Percentiles rank a stretch among this genome's conserved stretches.
These are phyloP conservation scores for Candida chauliodis DNA, from an alignment of 805 yeast species.

Conservation along the genomic window DNA sequence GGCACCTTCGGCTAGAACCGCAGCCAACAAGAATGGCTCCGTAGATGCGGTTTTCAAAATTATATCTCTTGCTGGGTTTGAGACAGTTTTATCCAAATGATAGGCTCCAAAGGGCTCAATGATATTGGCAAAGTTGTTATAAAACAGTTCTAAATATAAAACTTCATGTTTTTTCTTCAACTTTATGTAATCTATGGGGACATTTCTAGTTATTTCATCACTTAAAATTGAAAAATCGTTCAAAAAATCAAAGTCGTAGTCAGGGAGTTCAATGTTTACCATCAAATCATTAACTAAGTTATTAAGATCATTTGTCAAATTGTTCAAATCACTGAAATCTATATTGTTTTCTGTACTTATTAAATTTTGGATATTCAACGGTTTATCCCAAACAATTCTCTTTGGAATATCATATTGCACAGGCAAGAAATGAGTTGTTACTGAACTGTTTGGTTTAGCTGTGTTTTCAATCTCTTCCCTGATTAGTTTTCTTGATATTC, in stretches of 20 bases:
- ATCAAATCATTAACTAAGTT: conserved; percentile 28
- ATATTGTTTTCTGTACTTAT: conserved; percentile 3
- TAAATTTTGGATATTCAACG: conserved; percentile 5
- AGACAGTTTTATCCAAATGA: conserved; percentile 22
- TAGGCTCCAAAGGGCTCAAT: conserved; percentile 35
- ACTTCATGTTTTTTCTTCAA: conserved; percentile 24
- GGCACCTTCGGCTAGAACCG: conserved; percentile 71
- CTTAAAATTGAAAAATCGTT: conserved; percentile 5
- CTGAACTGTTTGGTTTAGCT: not conserved
- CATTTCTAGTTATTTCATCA: conserved; percentile 17
- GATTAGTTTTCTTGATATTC: conserved; percentile 7
- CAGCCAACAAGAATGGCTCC: conserved; percentile 61
- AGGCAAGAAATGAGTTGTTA: conserved; percentile 8
- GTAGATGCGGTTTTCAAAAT: conserved; percentile 54
- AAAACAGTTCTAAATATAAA: conserved; percentile 30
- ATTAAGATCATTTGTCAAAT: conserved; percentile 27
- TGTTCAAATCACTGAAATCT: conserved; percentile 19
- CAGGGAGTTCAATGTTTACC: conserved; percentile 12
- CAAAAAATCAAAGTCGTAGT: conserved; percentile 7
- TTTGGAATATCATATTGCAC: conserved; percentile 5
- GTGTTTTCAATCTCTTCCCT: conserved; percentile 4
- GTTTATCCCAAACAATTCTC: conserved; percentile 1
- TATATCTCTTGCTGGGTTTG: conserved; percentile 59
- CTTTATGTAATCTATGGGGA: conserved; percentile 27
- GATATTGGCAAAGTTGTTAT: conserved; percentile 29